Percentiles rank a stretch among this genome's conserved stretches.
Conservation (phyloP, 345 rosid species). For the Aegle marmelos region DNA sequence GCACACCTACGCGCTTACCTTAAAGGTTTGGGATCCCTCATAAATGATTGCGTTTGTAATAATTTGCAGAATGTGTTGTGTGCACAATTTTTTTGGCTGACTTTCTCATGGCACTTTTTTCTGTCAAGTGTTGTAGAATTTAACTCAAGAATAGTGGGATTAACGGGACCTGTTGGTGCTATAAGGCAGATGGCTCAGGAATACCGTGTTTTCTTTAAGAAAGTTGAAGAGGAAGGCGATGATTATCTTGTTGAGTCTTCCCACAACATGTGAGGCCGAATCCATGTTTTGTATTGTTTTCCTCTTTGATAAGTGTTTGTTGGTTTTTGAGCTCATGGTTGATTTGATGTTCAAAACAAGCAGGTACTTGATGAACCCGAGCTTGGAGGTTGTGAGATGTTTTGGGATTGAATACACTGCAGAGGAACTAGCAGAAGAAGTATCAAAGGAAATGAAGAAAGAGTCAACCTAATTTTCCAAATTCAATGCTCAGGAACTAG, state of each 20-base stretch:
- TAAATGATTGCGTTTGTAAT: neutral
- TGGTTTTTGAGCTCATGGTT: neutral
- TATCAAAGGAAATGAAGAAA: constrained; percentile 50
- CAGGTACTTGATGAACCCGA: constrained; percentile 85
- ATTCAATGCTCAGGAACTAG: constrained; percentile 56
- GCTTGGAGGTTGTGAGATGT: constrained; percentile 74
- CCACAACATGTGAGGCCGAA: constrained; percentile 60
- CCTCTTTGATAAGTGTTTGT: neutral
- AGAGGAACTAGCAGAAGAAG: constrained; percentile 57
- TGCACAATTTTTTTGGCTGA: constrained; percentile 9
- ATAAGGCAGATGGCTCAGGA: constrained; percentile 86
- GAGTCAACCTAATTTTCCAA: constrained; percentile 12
- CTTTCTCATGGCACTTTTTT: neutral
- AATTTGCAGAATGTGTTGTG: neutral
- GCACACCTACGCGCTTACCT: constrained; percentile 75
- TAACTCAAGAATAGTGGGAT: constrained; percentile 63
- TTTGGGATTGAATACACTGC: constrained; percentile 73
- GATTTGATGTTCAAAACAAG: constrained; percentile 10
- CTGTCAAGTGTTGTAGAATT: constrained; percentile 56
- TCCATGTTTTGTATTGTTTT: neutral
- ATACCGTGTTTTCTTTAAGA: constrained; percentile 75
- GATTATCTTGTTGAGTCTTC: constrained; percentile 88
- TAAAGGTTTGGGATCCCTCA: constrained; percentile 47
- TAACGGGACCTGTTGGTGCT: constrained; percentile 65
- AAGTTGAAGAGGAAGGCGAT: constrained; percentile 81